A percentile compares a stretch with the other conserved stretches of the same genome.
phyloP scores from a whole-genome alignment of 352 stramenopile genomes.

The Thalassiosira allenii region DNA sequence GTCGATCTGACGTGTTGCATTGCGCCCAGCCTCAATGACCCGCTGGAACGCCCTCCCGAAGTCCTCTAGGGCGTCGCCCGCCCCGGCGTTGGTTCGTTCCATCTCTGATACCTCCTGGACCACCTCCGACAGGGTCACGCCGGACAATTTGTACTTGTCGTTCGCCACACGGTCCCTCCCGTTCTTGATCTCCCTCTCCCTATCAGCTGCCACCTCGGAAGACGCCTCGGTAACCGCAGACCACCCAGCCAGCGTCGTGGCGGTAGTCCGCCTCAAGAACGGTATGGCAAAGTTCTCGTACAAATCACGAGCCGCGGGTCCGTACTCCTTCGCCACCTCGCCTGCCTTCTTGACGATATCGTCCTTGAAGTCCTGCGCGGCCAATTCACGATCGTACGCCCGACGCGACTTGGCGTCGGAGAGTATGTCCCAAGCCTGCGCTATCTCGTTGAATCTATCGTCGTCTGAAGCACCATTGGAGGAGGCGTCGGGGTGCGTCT shows the following conservation, averaged over 20 bases:
- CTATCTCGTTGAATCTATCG: slow-evolving; percentile 52
- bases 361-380: slow-evolving; percentile 45
- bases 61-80: slow-evolving; percentile 4
- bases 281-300: slow-evolving; percentile 57
- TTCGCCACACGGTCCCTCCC: not conserved
- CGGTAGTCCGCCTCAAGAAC: slow-evolving; percentile 41
- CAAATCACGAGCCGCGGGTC: slow-evolving; percentile 31
- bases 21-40: slow-evolving; percentile 50
- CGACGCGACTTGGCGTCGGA: slow-evolving; percentile 37
- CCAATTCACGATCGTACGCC: slow-evolving; percentile 52
- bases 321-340: slow-evolving; percentile 46
- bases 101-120: slow-evolving; percentile 6
- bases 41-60: slow-evolving; percentile 49
- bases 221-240: slow-evolving; percentile 19
- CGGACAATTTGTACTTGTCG: too few relatives aligned
- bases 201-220: not conserved
- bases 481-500: slow-evolving; percentile 46
- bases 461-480: not conserved
- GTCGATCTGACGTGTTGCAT: slow-evolving; percentile 58
- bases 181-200: slow-evolving; percentile 3
- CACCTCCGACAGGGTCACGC: too few relatives aligned
- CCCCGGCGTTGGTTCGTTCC: too few relatives aligned
- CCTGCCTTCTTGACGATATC: slow-evolving; percentile 31
- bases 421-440: slow-evolving; percentile 38
- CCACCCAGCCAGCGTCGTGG: slow-evolving; percentile 33